Evolutionary conservation across 345 rosid species (phyloP).

Genomic region (Zanthoxylum bungeanum): DNA sequence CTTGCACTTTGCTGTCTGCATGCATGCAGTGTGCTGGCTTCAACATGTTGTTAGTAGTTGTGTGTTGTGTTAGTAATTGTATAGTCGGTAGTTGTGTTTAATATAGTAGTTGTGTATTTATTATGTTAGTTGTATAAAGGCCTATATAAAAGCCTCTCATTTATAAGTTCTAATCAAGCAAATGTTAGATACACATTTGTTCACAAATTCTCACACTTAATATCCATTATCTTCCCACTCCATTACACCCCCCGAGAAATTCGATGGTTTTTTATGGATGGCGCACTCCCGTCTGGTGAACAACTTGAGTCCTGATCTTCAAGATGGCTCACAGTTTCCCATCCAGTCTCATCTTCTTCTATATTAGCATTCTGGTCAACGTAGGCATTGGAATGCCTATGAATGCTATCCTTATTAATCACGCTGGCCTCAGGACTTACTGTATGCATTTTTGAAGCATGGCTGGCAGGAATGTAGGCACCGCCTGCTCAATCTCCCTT

Average conservation of each 20-base stretch:
- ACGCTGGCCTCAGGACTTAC: conserved; percentile 48
- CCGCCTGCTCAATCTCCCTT: conserved; percentile 39
- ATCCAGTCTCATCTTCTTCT: conserved; percentile 89
- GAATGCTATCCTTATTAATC: conserved; percentile 26
- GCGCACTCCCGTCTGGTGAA: conserved; percentile 62
- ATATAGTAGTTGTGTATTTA: too few relatives aligned
- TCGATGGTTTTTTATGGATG: conserved; percentile 37
- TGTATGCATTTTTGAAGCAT: conserved; percentile 41
- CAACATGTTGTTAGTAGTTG: too few relatives aligned
- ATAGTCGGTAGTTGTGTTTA: too few relatives aligned
- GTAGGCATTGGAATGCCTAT: conserved; percentile 37
- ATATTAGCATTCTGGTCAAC: conserved; percentile 42
- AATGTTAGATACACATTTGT: too few relatives aligned
- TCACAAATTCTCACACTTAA: too few relatives aligned
- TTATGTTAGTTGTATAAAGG: too few relatives aligned
- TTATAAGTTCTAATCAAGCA: conserved; percentile 60
- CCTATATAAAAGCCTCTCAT: too few relatives aligned
- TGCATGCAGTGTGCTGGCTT: too few relatives aligned
- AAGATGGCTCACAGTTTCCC: conserved; percentile 92
- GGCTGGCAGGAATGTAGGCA: conserved; percentile 42
- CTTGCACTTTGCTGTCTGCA: too few relatives aligned
- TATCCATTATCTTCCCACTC: conserved; percentile 56
- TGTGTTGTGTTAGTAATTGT: too few relatives aligned
- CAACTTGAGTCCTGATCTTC: conserved; percentile 79
- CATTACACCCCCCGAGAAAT: conserved; percentile 49